Evolutionary conservation across 2,329 filamentous ascomycete species (phyloP), one percentile per base, ranked within the genome.

Genomic region (Elsinoe batatas): DNA sequence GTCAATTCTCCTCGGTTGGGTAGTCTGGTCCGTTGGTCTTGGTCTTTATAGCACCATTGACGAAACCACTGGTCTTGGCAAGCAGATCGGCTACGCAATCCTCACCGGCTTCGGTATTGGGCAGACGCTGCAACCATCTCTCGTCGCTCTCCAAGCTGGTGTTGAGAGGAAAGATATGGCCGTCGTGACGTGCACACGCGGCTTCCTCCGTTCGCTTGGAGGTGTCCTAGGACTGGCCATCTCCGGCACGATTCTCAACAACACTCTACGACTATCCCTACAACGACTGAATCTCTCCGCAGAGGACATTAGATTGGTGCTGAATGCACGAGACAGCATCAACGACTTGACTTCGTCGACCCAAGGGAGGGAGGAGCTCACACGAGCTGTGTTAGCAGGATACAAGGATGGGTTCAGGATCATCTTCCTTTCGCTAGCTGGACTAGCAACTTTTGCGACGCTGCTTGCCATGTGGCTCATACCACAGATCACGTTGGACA

Each of bases 201-300:
- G 72, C 54, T 72, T 73, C 46, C 61, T 70, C 32, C 66, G 71
- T 8, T 66, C 64, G 5, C 61, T 70, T 3, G 71, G 71, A 8
- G 71, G 70, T 3, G 56, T 17, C 74, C 33, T 60, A 12, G 66
- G 69, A 5, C 62, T 67, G n/a, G 69, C 69, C 0, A 63, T 72
- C 0, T 65, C 65, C 1, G 67, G 65, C 1, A 66, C 66, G 2
- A 64, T 70, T n/a, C 56, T 69, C 5, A 65, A 67, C 30, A 68
- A 69, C 20, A 63, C 63, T 0, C 57, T 67, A 8, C 58, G 54
- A n/a, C 12, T 26, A 76, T 36, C 67, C 76, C 0, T 77, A 77
- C 1, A 74, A 78, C 76, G 76, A 2, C 77, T 78, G 49, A 79
- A 76, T 2, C 63, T 79, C 22, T 76, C 79, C 58, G 76, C 76